Evolutionary conservation across 2,329 filamentous ascomycete genomes (phyloP).

Genomic region (Colletotrichum tamarilloi): DNA sequence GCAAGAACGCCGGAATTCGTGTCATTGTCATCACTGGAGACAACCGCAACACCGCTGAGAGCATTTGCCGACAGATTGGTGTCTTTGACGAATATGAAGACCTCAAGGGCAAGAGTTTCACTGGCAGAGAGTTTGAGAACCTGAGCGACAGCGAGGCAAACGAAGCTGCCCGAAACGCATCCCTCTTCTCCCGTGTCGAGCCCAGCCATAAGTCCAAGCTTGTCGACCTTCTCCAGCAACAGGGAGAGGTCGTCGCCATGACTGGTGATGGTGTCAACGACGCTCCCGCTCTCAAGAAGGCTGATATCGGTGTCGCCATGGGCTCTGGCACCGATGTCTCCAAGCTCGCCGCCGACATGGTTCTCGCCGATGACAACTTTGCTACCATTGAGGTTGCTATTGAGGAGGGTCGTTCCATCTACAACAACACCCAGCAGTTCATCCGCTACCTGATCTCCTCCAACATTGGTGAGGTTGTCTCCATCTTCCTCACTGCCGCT

Average conservation of each 20-base stretch:
- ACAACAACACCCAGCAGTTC: slow-evolving; percentile 99
- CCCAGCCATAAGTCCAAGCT: slow-evolving; percentile 97
- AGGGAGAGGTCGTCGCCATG: slow-evolving; percentile 97
- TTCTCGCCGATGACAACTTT: slow-evolving; percentile 98
- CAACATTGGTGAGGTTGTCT: slow-evolving; percentile 99
- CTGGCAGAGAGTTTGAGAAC: slow-evolving; percentile 92
- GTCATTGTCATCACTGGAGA: slow-evolving; percentile 99
- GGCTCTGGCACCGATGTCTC: slow-evolving; percentile 97
- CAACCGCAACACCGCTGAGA: slow-evolving; percentile 97
- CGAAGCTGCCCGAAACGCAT: slow-evolving; percentile 85
- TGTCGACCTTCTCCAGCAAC: slow-evolving; percentile 92
- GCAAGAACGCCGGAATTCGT: slow-evolving; percentile 91
- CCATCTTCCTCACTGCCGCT: slow-evolving; percentile 97
- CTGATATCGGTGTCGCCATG: slow-evolving; percentile 99
- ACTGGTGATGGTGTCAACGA: slow-evolving; percentile 99
- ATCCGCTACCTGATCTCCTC: slow-evolving; percentile 99
- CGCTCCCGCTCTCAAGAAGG: slow-evolving; percentile 96
- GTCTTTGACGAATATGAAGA: slow-evolving; percentile 87
- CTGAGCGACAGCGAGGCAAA: slow-evolving; percentile 83
- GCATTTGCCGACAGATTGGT: slow-evolving; percentile 96
- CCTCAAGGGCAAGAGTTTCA: slow-evolving; percentile 91
- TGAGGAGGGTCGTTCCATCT: slow-evolving; percentile 97
- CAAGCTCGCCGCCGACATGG: slow-evolving; percentile 97
- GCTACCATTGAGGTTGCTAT: slow-evolving; percentile 96
- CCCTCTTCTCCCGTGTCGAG: slow-evolving; percentile 95